phyloP scores from a whole-genome alignment of 495 filamentous ascomycete species.

The Aspergillus avenaceus region DNA sequence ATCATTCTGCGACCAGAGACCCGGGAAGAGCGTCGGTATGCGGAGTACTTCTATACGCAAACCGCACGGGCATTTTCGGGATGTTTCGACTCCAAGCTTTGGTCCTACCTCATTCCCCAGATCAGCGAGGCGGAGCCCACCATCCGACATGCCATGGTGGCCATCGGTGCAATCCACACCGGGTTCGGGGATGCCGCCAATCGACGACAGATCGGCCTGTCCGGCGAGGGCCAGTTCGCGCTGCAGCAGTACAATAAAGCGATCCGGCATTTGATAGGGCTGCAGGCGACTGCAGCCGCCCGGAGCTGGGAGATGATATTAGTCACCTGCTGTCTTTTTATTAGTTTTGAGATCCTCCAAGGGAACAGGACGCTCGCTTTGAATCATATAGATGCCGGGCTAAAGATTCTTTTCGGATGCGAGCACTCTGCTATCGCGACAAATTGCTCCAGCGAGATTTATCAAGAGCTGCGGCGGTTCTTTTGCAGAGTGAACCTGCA shows the following conservation, averaged over 20 bases:
- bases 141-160: conserved; percentile 12
- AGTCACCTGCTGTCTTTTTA: neutral
- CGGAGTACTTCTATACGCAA: conserved; percentile 7
- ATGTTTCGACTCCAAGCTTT: conserved; percentile 13
- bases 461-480: conserved; percentile 4
- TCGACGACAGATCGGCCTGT: neutral
- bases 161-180: conserved; percentile 10
- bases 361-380: neutral
- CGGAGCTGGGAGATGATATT: neutral
- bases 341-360: conserved; percentile 1
- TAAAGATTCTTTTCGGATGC: conserved; percentile 6
- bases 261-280: conserved; percentile 3
- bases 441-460: conserved; percentile 1
- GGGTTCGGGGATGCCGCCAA: neutral
- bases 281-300: neutral
- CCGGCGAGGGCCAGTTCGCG: conserved; percentile 3
- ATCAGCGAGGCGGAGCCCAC: conserved; percentile 10
- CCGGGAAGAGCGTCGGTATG: conserved; percentile 9
- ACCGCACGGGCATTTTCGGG: conserved; percentile 8
- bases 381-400: conserved; percentile 4
- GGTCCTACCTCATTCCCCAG: conserved; percentile 13
- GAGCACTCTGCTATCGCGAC: neutral
- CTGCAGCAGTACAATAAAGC: conserved; percentile 17
- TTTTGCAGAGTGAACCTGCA: conserved; percentile 11
- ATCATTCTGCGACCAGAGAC: conserved; percentile 12